phyloP scores from a whole-genome alignment of 768 basidiomycete species.

The Leccinum boreale region DNA sequence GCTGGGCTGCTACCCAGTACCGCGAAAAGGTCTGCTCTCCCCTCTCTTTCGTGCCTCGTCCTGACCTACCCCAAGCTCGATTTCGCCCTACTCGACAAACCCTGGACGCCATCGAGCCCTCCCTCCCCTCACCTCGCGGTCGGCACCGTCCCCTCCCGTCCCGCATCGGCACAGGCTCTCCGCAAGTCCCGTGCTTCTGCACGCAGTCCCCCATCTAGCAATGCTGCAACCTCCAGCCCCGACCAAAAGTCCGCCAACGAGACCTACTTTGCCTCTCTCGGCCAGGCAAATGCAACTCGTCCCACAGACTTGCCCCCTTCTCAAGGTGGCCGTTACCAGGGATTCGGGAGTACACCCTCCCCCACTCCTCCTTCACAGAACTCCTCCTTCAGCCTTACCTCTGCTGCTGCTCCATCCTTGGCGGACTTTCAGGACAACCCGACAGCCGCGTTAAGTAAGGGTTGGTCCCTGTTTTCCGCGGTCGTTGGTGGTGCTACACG shows the following conservation, averaged over 20 bases:
- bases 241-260: slow-evolving; percentile 84
- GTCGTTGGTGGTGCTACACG: slow-evolving; percentile 78
- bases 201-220: slow-evolving; percentile 48
- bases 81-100: slow-evolving; percentile 64
- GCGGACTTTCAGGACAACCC: slow-evolving; percentile 87
- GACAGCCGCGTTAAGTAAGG: slow-evolving; percentile 80
- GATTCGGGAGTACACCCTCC: slow-evolving; percentile 86
- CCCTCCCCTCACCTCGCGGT: slow-evolving; percentile 44
- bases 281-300: slow-evolving; percentile 75
- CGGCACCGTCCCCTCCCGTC: slow-evolving; percentile 47
- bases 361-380: slow-evolving; percentile 35
- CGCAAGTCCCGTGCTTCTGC: slow-evolving; percentile 80
- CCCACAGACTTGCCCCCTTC: slow-evolving; percentile 82
- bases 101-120: slow-evolving; percentile 77
- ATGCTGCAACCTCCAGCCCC: slow-evolving; percentile 45
- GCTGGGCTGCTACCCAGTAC: slow-evolving; percentile 94
- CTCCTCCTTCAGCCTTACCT: slow-evolving; percentile 61
- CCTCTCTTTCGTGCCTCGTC: background rate
- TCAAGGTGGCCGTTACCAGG: slow-evolving; percentile 90
- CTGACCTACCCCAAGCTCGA: slow-evolving; percentile 59
- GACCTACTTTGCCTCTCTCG: slow-evolving; percentile 78
- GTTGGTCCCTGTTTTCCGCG: slow-evolving; percentile 93
- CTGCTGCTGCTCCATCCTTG: slow-evolving; percentile 74
- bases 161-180: slow-evolving; percentile 76
- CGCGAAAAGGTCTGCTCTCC: slow-evolving; percentile 73